Conservation (phyloP, 257 asterid species). For the Marsdenia floribunda region DNA sequence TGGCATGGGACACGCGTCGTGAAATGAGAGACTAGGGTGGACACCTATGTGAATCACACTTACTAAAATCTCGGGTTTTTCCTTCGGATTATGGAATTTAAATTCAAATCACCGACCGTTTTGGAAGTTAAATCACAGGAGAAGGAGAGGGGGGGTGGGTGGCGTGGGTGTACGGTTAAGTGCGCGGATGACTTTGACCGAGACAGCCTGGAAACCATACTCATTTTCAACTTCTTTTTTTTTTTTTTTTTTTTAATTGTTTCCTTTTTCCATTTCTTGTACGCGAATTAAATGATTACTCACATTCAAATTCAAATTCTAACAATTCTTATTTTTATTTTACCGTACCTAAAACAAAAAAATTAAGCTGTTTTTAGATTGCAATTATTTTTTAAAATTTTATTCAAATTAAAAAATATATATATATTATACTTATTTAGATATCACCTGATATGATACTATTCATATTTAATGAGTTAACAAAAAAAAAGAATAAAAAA, state of each 20-base stretch:
- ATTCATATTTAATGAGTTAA: too few species aligned
- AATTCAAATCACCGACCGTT: slow-evolving; percentile 69
- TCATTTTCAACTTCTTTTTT: background rate
- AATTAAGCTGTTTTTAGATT: too few species aligned
- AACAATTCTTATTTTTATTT: background rate
- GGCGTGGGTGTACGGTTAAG: slow-evolving; percentile 15
- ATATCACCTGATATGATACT: too few species aligned
- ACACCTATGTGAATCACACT: slow-evolving; percentile 35
- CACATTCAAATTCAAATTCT: background rate
- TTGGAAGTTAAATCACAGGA: slow-evolving; percentile 56
- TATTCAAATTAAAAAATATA: too few species aligned
- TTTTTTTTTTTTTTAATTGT: background rate
- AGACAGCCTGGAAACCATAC: slow-evolving; percentile 23
- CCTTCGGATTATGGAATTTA: slow-evolving; percentile 19
- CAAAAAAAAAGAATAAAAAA: too few species aligned
- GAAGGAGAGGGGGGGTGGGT: background rate
- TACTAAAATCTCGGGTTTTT: slow-evolving; percentile 26
- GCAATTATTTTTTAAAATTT: too few species aligned
- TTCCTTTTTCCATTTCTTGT: background rate
- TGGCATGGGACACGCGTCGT: slow-evolving; percentile 68
- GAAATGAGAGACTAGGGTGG: slow-evolving; percentile 6
- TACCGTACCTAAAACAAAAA: too few species aligned
- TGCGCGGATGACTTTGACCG: slow-evolving; percentile 23
- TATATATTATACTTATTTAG: too few species aligned
- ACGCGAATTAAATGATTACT: too few species aligned